A percentile compares a stretch with the other conserved stretches of the same genome.
Conservation (phyloP, 140 eudicot genomes). For the Oenanthe javanica region DNA sequence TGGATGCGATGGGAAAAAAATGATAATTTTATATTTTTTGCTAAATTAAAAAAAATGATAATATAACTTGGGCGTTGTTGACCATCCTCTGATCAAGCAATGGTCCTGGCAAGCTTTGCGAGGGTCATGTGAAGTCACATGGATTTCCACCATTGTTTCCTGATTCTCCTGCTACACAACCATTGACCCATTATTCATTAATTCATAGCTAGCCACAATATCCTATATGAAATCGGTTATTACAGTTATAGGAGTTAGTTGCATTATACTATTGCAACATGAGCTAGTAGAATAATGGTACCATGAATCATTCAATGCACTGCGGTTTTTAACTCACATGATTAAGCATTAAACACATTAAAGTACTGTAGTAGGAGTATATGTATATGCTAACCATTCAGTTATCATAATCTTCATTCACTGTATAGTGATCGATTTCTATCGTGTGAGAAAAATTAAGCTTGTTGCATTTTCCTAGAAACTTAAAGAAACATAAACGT, state of each 20-base stretch:
- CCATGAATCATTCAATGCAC: background rate
- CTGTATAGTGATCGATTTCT: background rate
- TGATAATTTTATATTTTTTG: too few relatives aligned
- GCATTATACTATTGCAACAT: background rate
- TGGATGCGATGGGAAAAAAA: too few relatives aligned
- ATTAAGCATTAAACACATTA: too few relatives aligned
- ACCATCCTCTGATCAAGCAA: background rate
- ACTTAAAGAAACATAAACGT: too few relatives aligned
- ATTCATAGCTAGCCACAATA: background rate
- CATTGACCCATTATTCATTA: constrained; percentile 16
- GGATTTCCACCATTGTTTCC: constrained; percentile 17
- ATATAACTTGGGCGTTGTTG: too few relatives aligned
- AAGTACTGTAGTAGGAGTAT: too few relatives aligned
- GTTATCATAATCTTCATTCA: background rate
- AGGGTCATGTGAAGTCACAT: constrained; percentile 35
- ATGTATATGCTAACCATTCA: too few relatives aligned
- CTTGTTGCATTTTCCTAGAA: background rate
- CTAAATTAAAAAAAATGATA: too few relatives aligned
- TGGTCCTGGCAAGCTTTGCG: constrained; percentile 13
- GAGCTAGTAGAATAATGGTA: background rate
- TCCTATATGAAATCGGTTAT: constrained; percentile 18
- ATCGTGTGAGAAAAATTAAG: background rate
- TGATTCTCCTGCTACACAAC: background rate
- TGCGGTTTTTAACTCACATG: background rate
- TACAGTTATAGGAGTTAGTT: constrained; percentile 32